Evolutionary conservation across 2,329 filamentous ascomycete species (phyloP), one percentile per base, ranked within the genome.

Genomic region (Sclerotiophoma versabilis): DNA sequence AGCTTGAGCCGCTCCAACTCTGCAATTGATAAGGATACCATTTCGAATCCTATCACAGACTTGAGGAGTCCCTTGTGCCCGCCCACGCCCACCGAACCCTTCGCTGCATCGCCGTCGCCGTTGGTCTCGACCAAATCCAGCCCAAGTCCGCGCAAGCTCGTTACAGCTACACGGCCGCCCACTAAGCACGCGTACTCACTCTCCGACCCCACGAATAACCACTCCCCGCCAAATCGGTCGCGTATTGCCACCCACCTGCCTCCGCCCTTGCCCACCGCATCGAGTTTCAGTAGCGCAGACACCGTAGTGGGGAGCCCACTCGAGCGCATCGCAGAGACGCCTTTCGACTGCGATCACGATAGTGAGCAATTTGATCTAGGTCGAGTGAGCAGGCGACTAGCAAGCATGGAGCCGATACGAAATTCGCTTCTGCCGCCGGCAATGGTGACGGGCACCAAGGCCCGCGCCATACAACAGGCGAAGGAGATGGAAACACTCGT

Each of bases 401-500:
- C 19, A 48, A 60, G 38, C 10, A 75, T 75, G 71, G 71, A 74
- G 38, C 55, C 64, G n/a, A 34, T 65, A 30, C 62, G 66, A 14
- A 34, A 39, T 4, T 56, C 53, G 25, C 57, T 70, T 30, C 65
- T 71, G 49, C 69, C 66, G 29, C 68, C 70, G 37, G 62, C 60
- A 22, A 63, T 59, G 55, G 62, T 58, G 17, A 57, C 49, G 48
- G 72, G 71, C 63, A 83, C 80, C 55, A 85, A 83, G 68, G 78
- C 81, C 60, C 85, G 85, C 68, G 86, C 87, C 45, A 76, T 87
- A 26, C 83, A 90, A 69, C 88, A 91, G 81, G 88, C 88, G 26
- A 82, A 83, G 62, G 85, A 88, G 63, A 89, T 90, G 86, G 85
- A 89, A 72, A 79, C 80, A 39, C 75, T 82, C 2, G 85, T 91